Percentiles rank a stretch among this genome's conserved stretches.
phyloP scores from a whole-genome alignment of 352 stramenopile species.

The Phytophthora megakarya region DNA sequence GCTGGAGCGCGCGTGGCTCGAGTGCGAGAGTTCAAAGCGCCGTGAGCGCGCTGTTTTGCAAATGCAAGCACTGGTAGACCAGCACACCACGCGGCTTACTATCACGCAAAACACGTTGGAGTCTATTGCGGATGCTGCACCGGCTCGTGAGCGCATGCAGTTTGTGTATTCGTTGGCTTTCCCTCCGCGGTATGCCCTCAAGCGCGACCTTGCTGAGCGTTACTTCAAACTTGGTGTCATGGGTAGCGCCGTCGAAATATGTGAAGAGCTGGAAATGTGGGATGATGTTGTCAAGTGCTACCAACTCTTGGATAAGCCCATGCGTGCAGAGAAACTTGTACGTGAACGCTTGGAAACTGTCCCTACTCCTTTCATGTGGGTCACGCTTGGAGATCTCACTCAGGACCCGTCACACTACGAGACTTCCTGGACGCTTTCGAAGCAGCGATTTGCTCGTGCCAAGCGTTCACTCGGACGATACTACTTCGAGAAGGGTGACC shows the following conservation, averaged over 20 bases:
- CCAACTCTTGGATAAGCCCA: slow-evolving; percentile 90
- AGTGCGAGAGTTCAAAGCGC: slow-evolving; percentile 93
- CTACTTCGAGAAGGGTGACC: slow-evolving; percentile 89
- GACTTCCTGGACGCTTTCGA: slow-evolving; percentile 92
- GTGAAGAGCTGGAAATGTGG: slow-evolving; percentile 95
- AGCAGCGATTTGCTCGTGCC: slow-evolving; percentile 90
- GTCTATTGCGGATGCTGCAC: slow-evolving; percentile 90
- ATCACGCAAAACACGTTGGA: slow-evolving; percentile 87
- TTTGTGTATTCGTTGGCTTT: slow-evolving; percentile 94
- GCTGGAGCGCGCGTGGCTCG: slow-evolving; percentile 93
- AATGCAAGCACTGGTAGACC: slow-evolving; percentile 96
- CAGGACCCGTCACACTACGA: slow-evolving; percentile 91
- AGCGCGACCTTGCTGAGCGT: slow-evolving; percentile 92
- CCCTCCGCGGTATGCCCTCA: slow-evolving; percentile 93
- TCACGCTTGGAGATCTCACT: slow-evolving; percentile 92
- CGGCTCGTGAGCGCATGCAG: slow-evolving; percentile 87
- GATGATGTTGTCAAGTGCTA: slow-evolving; percentile 97
- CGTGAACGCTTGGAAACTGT: slow-evolving; percentile 81
- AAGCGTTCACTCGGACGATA: slow-evolving; percentile 91
- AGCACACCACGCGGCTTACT: slow-evolving; percentile 94
- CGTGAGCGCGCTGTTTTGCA: slow-evolving; percentile 95
- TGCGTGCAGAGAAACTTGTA: slow-evolving; percentile 91
- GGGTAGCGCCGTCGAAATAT: slow-evolving; percentile 92
- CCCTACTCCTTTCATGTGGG: slow-evolving; percentile 94
- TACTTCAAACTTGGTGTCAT: slow-evolving; percentile 92